Evolutionary conservation across 2,329 filamentous ascomycete genomes (phyloP), one percentile per base, ranked within the genome.

Genomic region (Alternaria gansuensis): DNA sequence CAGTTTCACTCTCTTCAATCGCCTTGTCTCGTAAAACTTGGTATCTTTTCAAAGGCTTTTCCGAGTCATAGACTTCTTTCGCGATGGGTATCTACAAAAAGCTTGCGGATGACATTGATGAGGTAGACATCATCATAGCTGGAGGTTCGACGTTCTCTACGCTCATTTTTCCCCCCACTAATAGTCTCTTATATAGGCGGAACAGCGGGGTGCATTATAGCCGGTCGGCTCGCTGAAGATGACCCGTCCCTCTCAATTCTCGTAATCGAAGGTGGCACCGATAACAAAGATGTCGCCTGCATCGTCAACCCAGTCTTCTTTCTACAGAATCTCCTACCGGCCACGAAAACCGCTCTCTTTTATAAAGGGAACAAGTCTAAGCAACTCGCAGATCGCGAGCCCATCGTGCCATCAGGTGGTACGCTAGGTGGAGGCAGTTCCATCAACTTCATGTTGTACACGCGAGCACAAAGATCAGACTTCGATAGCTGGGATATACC

Each of bases 371-470:
- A 82, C 39, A 68, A 80, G 29, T 79, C 80, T 0, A 72, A 80
- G 34, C 67, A 82, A 23, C 77, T 86, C 3, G 81, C 78, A 44
- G 78, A 79, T 13, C 75, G 83, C n/a, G 78, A 79, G 54, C 76
- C 75, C 2, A 76, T 81, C 23, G 78, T 82, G 6, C 78, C 78
- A 10, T 76, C 68, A 11, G 81, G 80, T 51, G 80, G 82, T 24
- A 82, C 85, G 0, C 79, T 91, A 0, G 89, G 89, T 17, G 89
- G 88, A 6, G 87, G 87, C 6, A 75, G 71, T 23, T 76, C 75
- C 0, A 79, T 79, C 55, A 79, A 79, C 55, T 74, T 75, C 62
- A 76, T 79, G 76, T 73, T 74, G 73, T 82, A 82, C 63, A 80
- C 79, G 2, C 72, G 81, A 28, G 79, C 78, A 11, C 79, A 83